These are phyloP conservation scores for Talaromyces amestolkiae DNA, from an alignment of 2,329 filamentous ascomycete species.

Conservation along the genomic window DNA sequence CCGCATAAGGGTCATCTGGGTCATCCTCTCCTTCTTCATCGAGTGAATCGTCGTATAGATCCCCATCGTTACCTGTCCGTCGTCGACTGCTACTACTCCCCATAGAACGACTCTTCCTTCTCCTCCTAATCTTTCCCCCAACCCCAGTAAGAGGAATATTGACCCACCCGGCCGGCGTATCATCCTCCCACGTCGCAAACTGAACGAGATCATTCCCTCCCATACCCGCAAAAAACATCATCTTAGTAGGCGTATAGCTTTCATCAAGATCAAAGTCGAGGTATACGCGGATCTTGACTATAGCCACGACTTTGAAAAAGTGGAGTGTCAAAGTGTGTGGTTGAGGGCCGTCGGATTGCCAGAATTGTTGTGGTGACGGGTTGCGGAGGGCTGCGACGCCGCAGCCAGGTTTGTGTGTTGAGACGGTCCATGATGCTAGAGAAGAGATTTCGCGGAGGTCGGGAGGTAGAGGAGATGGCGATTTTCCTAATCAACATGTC, in stretches of 20 bases:
- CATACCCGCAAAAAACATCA: constrained; percentile 83
- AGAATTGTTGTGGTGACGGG: constrained; percentile 57
- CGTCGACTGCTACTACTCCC: neutral
- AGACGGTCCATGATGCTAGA: constrained; percentile 65
- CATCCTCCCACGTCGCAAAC: constrained; percentile 76
- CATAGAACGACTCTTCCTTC: constrained; percentile 23
- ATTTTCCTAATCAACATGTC: constrained; percentile 28
- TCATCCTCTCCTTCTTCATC: constrained; percentile 28
- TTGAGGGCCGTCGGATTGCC: constrained; percentile 66
- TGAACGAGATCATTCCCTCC: constrained; percentile 88
- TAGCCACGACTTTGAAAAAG: constrained; percentile 55
- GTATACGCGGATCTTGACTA: constrained; percentile 54
- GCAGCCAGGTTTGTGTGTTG: constrained; percentile 61
- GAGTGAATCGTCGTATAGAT: constrained; percentile 25
- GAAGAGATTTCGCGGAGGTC: constrained; percentile 62
- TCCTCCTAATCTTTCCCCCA: constrained; percentile 44
- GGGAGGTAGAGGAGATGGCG: constrained; percentile 37
- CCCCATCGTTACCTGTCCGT: constrained; percentile 8
- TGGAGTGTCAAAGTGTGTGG: constrained; percentile 63
- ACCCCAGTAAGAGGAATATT: constrained; percentile 71
- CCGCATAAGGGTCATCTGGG: constrained; percentile 50
- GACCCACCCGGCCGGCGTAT: constrained; percentile 83
- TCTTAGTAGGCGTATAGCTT: constrained; percentile 92
- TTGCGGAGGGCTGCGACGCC: constrained; percentile 59
- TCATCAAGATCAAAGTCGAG: constrained; percentile 93